Conservation (phyloP, 148 eudicot species). For the Camellia japonica region DNA sequence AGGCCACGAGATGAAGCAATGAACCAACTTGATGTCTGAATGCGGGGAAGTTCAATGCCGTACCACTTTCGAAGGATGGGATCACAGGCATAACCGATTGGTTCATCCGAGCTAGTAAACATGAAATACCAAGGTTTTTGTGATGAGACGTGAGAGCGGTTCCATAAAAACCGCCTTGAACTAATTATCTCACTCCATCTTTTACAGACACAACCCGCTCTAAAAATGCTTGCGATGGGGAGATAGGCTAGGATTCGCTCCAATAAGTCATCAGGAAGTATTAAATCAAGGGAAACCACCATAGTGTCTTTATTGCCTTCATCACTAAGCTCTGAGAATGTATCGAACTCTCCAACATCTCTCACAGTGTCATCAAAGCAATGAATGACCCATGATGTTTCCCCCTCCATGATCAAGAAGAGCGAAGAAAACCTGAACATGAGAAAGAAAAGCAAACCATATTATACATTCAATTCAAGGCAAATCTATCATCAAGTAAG, state of each 20-base stretch:
- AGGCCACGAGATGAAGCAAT: slow-evolving; percentile 84
- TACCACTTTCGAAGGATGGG: slow-evolving; percentile 81
- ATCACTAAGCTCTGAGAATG: slow-evolving; percentile 43
- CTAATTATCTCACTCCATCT: slow-evolving; percentile 80
- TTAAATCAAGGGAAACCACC: slow-evolving; percentile 50
- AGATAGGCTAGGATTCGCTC: slow-evolving; percentile 79
- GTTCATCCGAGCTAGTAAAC: slow-evolving; percentile 80
- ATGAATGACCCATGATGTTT: slow-evolving; percentile 65
- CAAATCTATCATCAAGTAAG: not conserved
- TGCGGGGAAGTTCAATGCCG: slow-evolving; percentile 67
- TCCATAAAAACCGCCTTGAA: slow-evolving; percentile 74
- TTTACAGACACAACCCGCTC: slow-evolving; percentile 90
- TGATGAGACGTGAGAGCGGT: slow-evolving; percentile 34
- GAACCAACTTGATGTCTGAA: slow-evolving; percentile 75
- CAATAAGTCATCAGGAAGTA: slow-evolving; percentile 79
- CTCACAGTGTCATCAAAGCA: slow-evolving; percentile 25
- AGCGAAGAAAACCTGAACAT: slow-evolving; percentile 7
- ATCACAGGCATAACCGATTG: slow-evolving; percentile 77
- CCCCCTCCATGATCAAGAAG: slow-evolving; percentile 48
- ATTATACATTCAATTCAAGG: not conserved
- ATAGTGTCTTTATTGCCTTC: slow-evolving; percentile 43
- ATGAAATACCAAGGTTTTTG: slow-evolving; percentile 96
- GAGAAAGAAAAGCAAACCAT: not conserved
- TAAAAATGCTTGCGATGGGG: slow-evolving; percentile 73
- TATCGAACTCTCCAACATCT: slow-evolving; percentile 30